Evolutionary conservation across 2,329 filamentous ascomycete species (phyloP).

Genomic region (Alternaria viburni): DNA sequence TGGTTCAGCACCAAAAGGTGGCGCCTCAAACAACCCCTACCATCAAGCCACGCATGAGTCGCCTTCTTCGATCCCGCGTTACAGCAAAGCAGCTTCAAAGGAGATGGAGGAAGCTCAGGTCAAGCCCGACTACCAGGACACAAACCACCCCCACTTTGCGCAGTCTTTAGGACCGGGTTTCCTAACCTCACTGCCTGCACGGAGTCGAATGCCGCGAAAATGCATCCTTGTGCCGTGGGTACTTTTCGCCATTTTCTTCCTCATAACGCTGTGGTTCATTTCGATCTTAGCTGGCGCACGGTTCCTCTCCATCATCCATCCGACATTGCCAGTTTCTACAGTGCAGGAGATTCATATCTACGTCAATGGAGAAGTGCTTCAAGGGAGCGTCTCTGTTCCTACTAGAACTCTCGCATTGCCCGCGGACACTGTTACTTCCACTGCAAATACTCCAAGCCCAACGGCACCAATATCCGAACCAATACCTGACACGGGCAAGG

Average conservation of each 20-base stretch:
- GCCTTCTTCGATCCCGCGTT: neutral
- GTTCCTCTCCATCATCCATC: slow-evolving; percentile 21
- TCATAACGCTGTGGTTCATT: slow-evolving; percentile 29
- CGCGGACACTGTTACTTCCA: neutral
- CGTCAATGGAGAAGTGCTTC: slow-evolving; percentile 19
- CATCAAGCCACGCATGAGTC: neutral
- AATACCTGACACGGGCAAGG: slow-evolving; percentile 2
- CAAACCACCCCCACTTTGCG: slow-evolving; percentile 15
- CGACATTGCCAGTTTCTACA: slow-evolving; percentile 1
- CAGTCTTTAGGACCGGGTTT: neutral
- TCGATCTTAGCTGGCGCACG: slow-evolving; percentile 28
- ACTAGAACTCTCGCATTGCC: neutral
- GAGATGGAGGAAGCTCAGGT: neutral
- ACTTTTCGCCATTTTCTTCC: slow-evolving; percentile 30
- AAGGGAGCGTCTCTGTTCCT: neutral
- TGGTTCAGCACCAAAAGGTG: neutral
- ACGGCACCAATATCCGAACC: neutral
- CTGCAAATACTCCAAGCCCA: neutral
- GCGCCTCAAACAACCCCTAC: neutral
- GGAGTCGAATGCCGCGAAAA: slow-evolving; percentile 10
- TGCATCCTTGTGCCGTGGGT: slow-evolving; percentile 31
- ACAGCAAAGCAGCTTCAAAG: neutral
- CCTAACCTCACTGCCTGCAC: neutral
- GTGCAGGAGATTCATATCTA: slow-evolving; percentile 24
- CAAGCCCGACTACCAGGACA: slow-evolving; percentile 13